Evolutionary conservation across 192 early-diverging fungal species (phyloP).

Genomic region (Diversispora eburnea): DNA sequence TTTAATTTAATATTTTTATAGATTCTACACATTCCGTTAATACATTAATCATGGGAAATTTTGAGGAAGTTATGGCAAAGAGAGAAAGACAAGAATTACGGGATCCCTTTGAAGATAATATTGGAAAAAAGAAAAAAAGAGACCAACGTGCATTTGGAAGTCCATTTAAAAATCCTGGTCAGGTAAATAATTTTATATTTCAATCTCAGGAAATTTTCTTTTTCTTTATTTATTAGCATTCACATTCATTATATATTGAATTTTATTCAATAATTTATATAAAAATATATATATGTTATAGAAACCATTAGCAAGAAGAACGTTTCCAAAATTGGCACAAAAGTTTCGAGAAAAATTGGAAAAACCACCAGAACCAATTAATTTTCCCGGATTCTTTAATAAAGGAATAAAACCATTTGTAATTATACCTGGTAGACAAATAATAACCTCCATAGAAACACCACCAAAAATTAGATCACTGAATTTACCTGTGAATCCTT

Average conservation of each 20-base stretch:
- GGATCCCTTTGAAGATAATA: background rate
- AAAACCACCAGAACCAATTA: background rate
- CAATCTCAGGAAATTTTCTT: no score
- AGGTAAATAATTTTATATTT: background rate
- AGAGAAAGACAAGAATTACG: background rate
- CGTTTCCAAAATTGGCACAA: background rate
- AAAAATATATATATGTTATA: background rate
- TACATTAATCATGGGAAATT: slow-evolving; percentile 1
- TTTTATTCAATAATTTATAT: background rate
- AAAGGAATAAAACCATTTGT: background rate
- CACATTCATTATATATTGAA: background rate
- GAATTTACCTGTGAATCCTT: background rate
- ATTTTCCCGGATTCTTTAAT: background rate
- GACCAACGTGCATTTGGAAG: slow-evolving; percentile 5
- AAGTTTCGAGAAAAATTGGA: background rate
- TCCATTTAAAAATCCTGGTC: slow-evolving; percentile 2
- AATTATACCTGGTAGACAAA: background rate
- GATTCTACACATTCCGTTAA: background rate
- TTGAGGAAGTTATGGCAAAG: background rate
- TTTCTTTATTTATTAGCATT: background rate
- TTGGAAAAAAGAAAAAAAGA: background rate
- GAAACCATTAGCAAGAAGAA: background rate
- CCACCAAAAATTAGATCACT: background rate
- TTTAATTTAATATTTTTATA: background rate
- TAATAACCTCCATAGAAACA: background rate